These are phyloP conservation scores for Salix viminalis DNA, from an alignment of 345 rosid species.

Conservation along the genomic window DNA sequence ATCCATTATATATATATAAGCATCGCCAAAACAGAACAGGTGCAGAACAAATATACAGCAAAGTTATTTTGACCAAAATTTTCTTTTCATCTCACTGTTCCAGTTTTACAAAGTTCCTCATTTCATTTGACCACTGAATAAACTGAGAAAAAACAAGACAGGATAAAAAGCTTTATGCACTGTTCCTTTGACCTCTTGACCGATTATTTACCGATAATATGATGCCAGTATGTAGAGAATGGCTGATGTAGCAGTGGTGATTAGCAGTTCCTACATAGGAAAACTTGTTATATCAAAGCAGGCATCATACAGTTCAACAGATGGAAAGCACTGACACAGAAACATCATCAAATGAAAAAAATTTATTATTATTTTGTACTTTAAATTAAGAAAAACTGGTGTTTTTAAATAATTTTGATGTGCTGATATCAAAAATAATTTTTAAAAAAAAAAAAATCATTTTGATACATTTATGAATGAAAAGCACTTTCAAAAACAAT, in stretches of 20 bases:
- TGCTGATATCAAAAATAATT: no score
- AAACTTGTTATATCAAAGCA: not conserved
- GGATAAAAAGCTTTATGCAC: not conserved
- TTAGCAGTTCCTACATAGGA: slow-evolving; percentile 24
- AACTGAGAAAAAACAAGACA: not conserved
- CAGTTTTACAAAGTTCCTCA: not conserved
- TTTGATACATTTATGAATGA: no score
- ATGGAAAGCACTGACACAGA: not conserved
- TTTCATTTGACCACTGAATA: not conserved
- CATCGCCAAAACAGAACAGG: no score
- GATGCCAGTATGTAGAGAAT: slow-evolving; percentile 25
- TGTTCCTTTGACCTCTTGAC: not conserved
- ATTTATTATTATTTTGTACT: no score
- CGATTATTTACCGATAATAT: slow-evolving; percentile 12
- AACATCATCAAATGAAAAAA: not conserved
- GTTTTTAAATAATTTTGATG: no score
- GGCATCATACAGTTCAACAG: not conserved
- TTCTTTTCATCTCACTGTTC: not conserved
- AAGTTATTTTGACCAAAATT: slow-evolving; percentile 5
- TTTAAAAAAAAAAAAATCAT: no score
- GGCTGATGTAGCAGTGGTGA: slow-evolving; percentile 19
- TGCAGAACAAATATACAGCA: not conserved
- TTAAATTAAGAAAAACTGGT: no score
- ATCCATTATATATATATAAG: no score
- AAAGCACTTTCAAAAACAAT: no score